Evolutionary conservation across 2,329 filamentous ascomycete genomes (phyloP).

Genomic region (Thielaviopsis ethacetica): DNA sequence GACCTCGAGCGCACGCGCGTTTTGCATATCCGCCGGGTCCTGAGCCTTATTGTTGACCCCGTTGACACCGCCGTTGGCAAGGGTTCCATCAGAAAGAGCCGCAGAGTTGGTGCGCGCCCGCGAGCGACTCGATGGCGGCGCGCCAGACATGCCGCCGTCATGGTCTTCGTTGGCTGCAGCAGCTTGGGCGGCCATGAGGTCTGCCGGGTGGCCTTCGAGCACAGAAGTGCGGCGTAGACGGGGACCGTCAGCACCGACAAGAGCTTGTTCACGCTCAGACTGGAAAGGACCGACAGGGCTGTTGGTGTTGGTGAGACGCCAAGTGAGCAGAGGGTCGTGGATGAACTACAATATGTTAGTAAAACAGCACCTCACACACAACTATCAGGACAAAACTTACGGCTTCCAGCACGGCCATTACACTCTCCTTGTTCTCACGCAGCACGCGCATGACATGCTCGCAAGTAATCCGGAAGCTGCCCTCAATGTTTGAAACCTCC

Average conservation of each 20-base stretch:
- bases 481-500: constrained; percentile 99
- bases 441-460: constrained; percentile 97
- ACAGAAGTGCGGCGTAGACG: constrained; percentile 53
- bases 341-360: constrained; percentile 53
- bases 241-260: constrained; percentile 29
- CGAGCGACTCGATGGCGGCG: constrained; percentile 30
- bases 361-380: background rate
- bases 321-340: constrained; percentile 95
- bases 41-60: constrained; percentile 15
- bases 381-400: constrained; percentile 37
- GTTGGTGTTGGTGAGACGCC: constrained; percentile 59
- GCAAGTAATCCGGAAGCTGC: constrained; percentile 93
- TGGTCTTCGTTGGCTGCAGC: constrained; percentile 15
- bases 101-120: constrained; percentile 46
- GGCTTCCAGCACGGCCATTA: constrained; percentile 96
- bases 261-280: constrained; percentile 39
- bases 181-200: constrained; percentile 33
- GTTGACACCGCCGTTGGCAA: constrained; percentile 21
- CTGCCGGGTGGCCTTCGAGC: constrained; percentile 43
- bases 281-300: constrained; percentile 50
- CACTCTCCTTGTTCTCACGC: constrained; percentile 89
- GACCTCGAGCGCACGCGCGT: constrained; percentile 82
- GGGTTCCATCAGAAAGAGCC: constrained; percentile 20
- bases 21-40: constrained; percentile 63
- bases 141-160: constrained; percentile 23